Evolutionary conservation across 192 early-diverging fungal species (phyloP).

Genomic region (Coemansia erecta): DNA sequence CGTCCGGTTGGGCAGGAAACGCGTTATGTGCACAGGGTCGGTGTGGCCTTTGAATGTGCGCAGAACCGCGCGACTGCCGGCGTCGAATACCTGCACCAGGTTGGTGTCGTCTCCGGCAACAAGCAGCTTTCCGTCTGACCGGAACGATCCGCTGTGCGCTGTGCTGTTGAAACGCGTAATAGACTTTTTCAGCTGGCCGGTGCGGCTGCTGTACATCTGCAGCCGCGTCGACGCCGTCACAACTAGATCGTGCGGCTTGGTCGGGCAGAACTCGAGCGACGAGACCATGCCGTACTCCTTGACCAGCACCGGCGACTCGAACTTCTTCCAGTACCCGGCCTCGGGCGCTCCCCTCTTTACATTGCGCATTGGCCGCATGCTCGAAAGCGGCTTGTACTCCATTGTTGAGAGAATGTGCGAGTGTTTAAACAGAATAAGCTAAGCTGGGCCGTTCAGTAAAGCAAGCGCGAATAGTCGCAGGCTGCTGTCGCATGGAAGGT

Average conservation of each 20-base stretch:
- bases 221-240: constrained; percentile 88
- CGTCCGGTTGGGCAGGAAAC: constrained; percentile 76
- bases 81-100: constrained; percentile 79
- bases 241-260: constrained; percentile 82
- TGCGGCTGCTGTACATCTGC: constrained; percentile 86
- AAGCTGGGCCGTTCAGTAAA: neutral
- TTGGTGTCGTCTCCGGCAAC: constrained; percentile 92
- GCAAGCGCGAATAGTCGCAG: neutral
- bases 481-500: neutral
- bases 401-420: neutral
- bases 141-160: constrained; percentile 75
- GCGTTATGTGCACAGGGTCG: constrained; percentile 74
- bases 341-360: constrained; percentile 60
- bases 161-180: constrained; percentile 90
- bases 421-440: neutral
- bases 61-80: constrained; percentile 65
- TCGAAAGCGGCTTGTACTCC: constrained; percentile 60
- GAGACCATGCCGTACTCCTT: constrained; percentile 86
- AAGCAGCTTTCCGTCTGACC: constrained; percentile 86
- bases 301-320: constrained; percentile 84
- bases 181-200: constrained; percentile 81
- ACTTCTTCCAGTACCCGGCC: constrained; percentile 73
- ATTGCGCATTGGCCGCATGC: constrained; percentile 57
- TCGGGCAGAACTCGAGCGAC: constrained; percentile 76
- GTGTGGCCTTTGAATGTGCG: constrained; percentile 63